Base-by-base conservation (phyloP, 768 basidiomycete genomes). In the Leccinum arenicola region DNA sequence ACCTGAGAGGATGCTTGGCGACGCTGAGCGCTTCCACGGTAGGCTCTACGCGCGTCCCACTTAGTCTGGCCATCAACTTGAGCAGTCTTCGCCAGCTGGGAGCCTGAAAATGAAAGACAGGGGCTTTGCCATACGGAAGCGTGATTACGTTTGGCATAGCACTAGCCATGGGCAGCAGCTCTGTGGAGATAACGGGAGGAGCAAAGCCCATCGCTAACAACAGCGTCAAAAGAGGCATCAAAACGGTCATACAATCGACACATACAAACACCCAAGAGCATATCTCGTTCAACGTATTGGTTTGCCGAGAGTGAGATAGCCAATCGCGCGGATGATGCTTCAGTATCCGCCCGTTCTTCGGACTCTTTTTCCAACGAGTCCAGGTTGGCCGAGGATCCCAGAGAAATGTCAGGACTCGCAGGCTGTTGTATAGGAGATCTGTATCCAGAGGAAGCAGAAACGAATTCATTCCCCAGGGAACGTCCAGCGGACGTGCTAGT, bases 1-100 rank as follows among this genome's bases (percentile, higher is more conserved):
- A 74, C 60, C 80, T 81, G 53, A 86, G 76, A 6, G 82, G 81
- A 17, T 75, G 75, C 65, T 85, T 86, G 31, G 80, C 75, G 0
- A 80, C 72, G 1, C 84, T 82, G 62, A 88, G 73, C 1, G 88
- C 85, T 64, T 89, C 87, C 38, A 89, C 68, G 0, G 87, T 84
- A 1, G 91, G 83, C 63, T 92, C 86, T 49, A 93, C 75, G 52
- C 83, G 83, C 6, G 88, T 87, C 31, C 79, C 84, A 57, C 87
- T 86, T 58, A 91, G 71, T 60, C 85, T 77, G 27, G 89, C 91
- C 83, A 93, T 84, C 45, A 93, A 70, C 65, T 84, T 88, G 40
- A 93, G 76, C 55, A 93, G 65, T 68, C 85, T 84, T 25, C 84
- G 81, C 91, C 91, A 93, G 61, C 75, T 86, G 6, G 85, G 84